A percentile compares a stretch with the other conserved stretches of the same genome.
Conservation (phyloP, 1,284 basidiomycete genomes). For the Porodaedalea pini region DNA sequence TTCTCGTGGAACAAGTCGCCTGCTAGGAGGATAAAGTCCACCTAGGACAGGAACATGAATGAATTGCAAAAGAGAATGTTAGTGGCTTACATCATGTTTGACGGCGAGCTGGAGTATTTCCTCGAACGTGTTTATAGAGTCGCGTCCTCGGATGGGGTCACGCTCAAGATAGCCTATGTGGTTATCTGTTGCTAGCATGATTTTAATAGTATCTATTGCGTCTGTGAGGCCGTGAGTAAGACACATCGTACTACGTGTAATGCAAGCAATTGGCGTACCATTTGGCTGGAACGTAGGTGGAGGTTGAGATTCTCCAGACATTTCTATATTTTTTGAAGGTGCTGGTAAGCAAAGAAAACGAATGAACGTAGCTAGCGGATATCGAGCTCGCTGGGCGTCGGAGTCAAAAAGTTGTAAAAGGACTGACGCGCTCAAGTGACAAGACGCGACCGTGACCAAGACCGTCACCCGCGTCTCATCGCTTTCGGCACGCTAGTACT, state of each 20-base stretch:
- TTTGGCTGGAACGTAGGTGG: constrained; percentile 1
- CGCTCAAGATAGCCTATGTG: constrained; percentile 95
- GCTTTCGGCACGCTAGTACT: neutral
- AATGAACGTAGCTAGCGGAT: no score
- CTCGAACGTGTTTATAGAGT: constrained; percentile 92
- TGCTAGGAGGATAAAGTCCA: constrained; percentile 91
- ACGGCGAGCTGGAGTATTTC: constrained; percentile 91
- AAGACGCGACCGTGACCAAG: neutral
- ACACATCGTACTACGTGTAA: neutral
- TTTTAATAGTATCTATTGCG: constrained; percentile 69
- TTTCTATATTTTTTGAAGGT: no score
- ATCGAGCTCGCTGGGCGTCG: neutral
- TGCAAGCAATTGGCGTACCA: neutral
- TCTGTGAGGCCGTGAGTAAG: constrained; percentile 33
- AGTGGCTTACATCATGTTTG: constrained; percentile 70
- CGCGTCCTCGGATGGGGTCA: constrained; percentile 91
- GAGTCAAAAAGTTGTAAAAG: no score
- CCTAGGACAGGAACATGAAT: constrained; percentile 42
- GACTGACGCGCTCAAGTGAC: neutral
- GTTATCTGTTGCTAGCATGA: constrained; percentile 90
- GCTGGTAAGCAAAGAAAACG: no score
- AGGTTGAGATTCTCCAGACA: constrained; percentile 5
- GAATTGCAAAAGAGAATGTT: neutral
- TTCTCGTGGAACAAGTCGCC: constrained; percentile 99
- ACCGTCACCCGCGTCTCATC: constrained; percentile 1